A percentile compares a stretch with the other conserved stretches of the same genome.
phyloP scores from a whole-genome alignment of 495 filamentous ascomycete genomes.

The Neurospora sp. region DNA sequence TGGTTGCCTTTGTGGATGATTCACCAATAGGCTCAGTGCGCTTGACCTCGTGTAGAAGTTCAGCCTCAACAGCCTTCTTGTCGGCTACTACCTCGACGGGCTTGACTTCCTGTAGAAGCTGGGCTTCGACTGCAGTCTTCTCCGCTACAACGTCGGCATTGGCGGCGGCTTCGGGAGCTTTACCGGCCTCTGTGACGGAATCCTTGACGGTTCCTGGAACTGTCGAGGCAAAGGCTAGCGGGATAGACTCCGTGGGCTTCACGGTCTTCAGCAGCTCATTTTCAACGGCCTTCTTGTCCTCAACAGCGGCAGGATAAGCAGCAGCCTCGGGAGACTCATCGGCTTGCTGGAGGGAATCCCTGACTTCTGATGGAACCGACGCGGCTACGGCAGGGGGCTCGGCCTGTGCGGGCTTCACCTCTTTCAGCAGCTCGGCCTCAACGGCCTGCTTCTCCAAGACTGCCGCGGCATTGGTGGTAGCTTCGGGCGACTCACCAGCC shows the following conservation, averaged over 20 bases:
- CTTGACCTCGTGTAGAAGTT: slow-evolving; percentile 35
- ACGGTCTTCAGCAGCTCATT: slow-evolving; percentile 48
- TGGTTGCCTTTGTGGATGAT: slow-evolving; percentile 8
- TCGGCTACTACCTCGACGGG: slow-evolving; percentile 50
- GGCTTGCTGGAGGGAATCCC: slow-evolving; percentile 59
- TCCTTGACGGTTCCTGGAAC: slow-evolving; percentile 68
- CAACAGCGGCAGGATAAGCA: slow-evolving; percentile 54
- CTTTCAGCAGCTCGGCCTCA: slow-evolving; percentile 55
- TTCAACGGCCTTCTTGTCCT: slow-evolving; percentile 74
- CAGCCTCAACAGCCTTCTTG: slow-evolving; percentile 63
- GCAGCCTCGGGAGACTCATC: slow-evolving; percentile 60
- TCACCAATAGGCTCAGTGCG: slow-evolving; percentile 10
- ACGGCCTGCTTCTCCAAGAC: slow-evolving; percentile 71
- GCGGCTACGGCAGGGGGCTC: slow-evolving; percentile 24
- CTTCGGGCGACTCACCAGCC: slow-evolving; percentile 58
- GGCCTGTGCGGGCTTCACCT: slow-evolving; percentile 16
- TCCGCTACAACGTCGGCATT: slow-evolving; percentile 59
- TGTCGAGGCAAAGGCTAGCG: slow-evolving; percentile 31
- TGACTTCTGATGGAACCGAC: slow-evolving; percentile 61
- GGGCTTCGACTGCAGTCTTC: slow-evolving; percentile 68
- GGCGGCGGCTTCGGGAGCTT: slow-evolving; percentile 60
- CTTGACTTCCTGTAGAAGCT: slow-evolving; percentile 47
- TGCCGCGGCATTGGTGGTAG: slow-evolving; percentile 52
- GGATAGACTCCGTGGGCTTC: slow-evolving; percentile 40
- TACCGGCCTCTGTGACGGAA: slow-evolving; percentile 55